These are phyloP conservation scores for Aspergillus transmontanensis DNA, from an alignment of 2,329 filamentous ascomycete species.

Conservation along the genomic window DNA sequence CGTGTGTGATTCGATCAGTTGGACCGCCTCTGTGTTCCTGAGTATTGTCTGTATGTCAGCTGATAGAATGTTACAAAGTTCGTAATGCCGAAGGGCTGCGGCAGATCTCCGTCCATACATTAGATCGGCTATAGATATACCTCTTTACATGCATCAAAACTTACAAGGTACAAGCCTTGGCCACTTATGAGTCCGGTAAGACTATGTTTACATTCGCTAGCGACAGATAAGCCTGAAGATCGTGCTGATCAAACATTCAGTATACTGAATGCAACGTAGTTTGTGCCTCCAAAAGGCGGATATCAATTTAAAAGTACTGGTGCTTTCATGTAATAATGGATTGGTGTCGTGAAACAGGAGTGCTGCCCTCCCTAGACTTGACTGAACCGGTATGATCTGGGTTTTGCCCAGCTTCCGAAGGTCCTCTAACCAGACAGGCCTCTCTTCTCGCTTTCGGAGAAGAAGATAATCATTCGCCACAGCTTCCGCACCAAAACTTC, in stretches of 20 bases:
- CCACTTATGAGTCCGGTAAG: background rate
- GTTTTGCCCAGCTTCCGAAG: background rate
- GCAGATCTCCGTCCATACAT: background rate
- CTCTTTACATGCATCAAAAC: background rate
- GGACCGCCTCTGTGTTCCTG: slow-evolving; percentile 9
- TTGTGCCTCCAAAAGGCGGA: slow-evolving; percentile 1
- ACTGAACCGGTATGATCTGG: background rate
- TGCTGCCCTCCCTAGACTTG: background rate
- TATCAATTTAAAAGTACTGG: slow-evolving; percentile 10
- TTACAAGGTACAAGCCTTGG: background rate
- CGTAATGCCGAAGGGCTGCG: background rate
- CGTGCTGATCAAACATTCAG: background rate
- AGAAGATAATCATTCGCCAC: slow-evolving; percentile 98
- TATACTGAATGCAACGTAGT: background rate
- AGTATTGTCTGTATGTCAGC: background rate
- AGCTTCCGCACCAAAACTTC: slow-evolving; percentile 94
- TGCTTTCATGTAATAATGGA: background rate
- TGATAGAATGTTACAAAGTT: background rate
- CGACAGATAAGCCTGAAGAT: background rate
- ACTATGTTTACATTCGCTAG: background rate
- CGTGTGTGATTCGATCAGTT: slow-evolving; percentile 2
- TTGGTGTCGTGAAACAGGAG: background rate
- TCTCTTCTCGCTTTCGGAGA: slow-evolving; percentile 89
- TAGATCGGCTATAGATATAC: background rate
- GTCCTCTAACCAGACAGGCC: slow-evolving; percentile 68